A percentile compares a stretch with the other conserved stretches of the same genome.
Conservation (phyloP, 768 basidiomycete genomes). For the Pleurotus platypus region DNA sequence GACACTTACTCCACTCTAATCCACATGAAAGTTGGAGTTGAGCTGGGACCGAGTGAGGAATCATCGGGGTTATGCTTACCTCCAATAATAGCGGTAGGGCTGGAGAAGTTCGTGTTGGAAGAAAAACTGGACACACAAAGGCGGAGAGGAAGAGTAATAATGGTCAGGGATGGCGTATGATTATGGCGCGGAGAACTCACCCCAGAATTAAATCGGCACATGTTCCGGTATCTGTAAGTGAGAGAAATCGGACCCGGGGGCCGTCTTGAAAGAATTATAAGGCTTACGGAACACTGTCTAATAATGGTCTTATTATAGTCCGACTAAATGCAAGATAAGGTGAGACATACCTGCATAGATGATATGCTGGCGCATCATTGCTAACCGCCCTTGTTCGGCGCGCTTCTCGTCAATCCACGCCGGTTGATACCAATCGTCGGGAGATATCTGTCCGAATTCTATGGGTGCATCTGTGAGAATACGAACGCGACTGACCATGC, state of each 20-base stretch:
- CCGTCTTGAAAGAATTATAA: neutral
- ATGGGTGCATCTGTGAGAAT: slow-evolving; percentile 18
- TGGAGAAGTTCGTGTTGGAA: slow-evolving; percentile 67
- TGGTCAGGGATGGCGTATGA: neutral
- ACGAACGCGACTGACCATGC: slow-evolving; percentile 17
- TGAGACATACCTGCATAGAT: slow-evolving; percentile 37
- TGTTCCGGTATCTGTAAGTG: slow-evolving; percentile 58
- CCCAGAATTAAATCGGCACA: slow-evolving; percentile 75
- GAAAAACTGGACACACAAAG: slow-evolving; percentile 50
- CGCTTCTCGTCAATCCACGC: slow-evolving; percentile 68
- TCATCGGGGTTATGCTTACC: slow-evolving; percentile 21
- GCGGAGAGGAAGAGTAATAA: slow-evolving; percentile 22
- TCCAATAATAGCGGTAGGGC: slow-evolving; percentile 78
- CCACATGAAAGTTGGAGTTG: neutral
- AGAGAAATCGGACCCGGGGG: neutral
- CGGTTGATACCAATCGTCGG: slow-evolving; percentile 68
- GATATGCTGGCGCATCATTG: slow-evolving; percentile 33
- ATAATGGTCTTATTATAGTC: slow-evolving; percentile 1
- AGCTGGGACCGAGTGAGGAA: neutral
- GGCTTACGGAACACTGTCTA: slow-evolving; percentile 25
- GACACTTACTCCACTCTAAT: slow-evolving; percentile 32
- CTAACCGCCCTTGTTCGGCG: slow-evolving; percentile 30
- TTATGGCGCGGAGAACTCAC: slow-evolving; percentile 25
- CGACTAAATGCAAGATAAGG: neutral
- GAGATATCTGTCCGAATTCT: slow-evolving; percentile 54